Base-by-base conservation (phyloP, 1,284 basidiomycete species). In the Moesziomyces sp. region DNA sequence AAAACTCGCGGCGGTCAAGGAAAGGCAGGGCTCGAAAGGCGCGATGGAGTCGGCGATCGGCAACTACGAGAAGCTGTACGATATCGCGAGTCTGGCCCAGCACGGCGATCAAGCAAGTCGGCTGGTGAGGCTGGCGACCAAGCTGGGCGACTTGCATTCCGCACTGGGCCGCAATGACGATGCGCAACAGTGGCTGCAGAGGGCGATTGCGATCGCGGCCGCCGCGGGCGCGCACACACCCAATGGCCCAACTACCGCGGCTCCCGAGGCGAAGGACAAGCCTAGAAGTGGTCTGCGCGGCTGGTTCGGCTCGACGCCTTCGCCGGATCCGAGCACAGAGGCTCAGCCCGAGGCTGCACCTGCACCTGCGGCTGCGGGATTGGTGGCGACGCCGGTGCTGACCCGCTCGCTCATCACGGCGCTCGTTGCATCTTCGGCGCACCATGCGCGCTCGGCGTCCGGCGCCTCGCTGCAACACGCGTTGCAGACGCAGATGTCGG, bases 101-200 rank as follows among this genome's bases (percentile, higher is more conserved):
- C 46, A 26, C 10, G 38, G 34, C 18, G 50, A 57, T 13, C 43
- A 38, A 9, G 58, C 54, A 34, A 53, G 52, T n/a, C 58, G 54
- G 51, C 46, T 71, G 24, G 79, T 79, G 0, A 50, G 75, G 19
- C 53, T 80, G 2, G 77, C 79, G 5, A 77, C 70, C n/a, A 79
- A 79, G 57, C n/a, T 80, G 19, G 79, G 73, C 18, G 72, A 74
- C 45, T 58, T 80, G 5, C 56, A 76, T 51, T 46, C 55, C 14
- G 53, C 66, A 11, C 28, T 76, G 7, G 72, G 61, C 3, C 23
- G 55, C 35, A 58, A 55, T 24, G 51, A 45, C 1, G 67, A 77
- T 19, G 76, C 76, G 23, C 61, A 76, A 34, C 48, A 52, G 21
- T 80, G 79, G 79, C 43, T 78, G 19, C 46, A 56, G 19, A 58